Evolutionary conservation across 208 protist species (phyloP), one percentile per base, ranked within the genome.

Genomic region (Crithidia brevicula): DNA sequence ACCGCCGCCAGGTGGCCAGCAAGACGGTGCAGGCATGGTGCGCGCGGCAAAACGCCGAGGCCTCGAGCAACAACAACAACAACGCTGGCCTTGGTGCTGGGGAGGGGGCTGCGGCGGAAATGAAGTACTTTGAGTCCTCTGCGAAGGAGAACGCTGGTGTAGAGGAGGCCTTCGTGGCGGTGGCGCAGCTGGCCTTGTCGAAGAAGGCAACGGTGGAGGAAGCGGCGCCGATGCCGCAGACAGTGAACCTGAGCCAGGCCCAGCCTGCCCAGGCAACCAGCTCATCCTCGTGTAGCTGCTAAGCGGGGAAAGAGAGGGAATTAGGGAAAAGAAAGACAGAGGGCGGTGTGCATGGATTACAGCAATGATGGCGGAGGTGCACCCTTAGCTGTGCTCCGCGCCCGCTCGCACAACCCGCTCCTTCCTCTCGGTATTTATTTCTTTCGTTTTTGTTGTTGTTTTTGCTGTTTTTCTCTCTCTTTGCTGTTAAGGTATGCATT

Each of bases 101-200:
- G n/a, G 60, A 75, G 30, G 31, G 53, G 25, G 49, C 52, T n/a
- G 23, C 61, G 43, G 27, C 20, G n/a, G 74, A 85, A 25, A 98
- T 99, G 46, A 95, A 92, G 54, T 99, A 98, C 82, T 99, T 99
- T 77, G 98, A 99, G 86, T 98, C 98, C 0, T 98, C 91, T 16
- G 98, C 98, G 27, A 99, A 99, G 88, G 98, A 99, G 47, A 97
- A 98, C 58, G 92, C 94, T 52, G 98, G 98, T 54, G 98, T 99
- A 22, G 97, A 99, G 80, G 94, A 99, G 68, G 98, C 98, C n/a
- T 99, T 99, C 82, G 51, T 97, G 8, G 79, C 86, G 0, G 83
- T 98, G 31, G 89, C 86, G 1, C 80, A 68, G 9, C 60, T 84
- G 7, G 92, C 91, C 9, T 66, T 98, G 38, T 79, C 82, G 31